Evolutionary conservation across 108 stramenopile species (phyloP).

Genomic region (Cyclotella kingstonii): DNA sequence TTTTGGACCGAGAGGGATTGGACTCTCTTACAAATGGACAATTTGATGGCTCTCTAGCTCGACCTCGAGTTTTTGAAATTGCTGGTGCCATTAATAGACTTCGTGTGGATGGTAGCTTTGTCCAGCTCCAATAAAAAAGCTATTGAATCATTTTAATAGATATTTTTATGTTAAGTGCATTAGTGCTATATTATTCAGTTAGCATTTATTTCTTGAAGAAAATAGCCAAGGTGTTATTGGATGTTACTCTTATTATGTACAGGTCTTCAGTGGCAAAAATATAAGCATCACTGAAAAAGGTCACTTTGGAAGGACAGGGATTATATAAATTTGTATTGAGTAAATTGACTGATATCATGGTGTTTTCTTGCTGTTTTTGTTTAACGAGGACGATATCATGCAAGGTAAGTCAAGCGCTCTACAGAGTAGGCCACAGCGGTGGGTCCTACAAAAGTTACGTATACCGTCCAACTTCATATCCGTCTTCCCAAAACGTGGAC

Average conservation of each 20-base stretch:
- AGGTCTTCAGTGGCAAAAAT: too few species aligned
- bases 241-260: too few species aligned
- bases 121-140: constrained; percentile 27
- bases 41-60: constrained; percentile 70
- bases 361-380: background rate
- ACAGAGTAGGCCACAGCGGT: constrained; percentile 30
- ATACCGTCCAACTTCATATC: constrained; percentile 36
- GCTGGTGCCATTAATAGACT: constrained; percentile 79
- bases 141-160: background rate
- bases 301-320: too few species aligned
- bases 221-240: too few species aligned
- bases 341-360: background rate
- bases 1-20: constrained; percentile 56
- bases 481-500: constrained; percentile 33
- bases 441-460: constrained; percentile 24
- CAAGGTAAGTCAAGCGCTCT: constrained; percentile 20
- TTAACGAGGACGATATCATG: background rate
- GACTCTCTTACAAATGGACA: constrained; percentile 59
- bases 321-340: too few species aligned
- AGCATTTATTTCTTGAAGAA: background rate
- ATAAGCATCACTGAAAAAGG: too few species aligned
- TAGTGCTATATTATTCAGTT: too few species aligned
- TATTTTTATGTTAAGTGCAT: background rate
- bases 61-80: constrained; percentile 71
- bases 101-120: constrained; percentile 43